Percentiles rank a stretch among this genome's conserved stretches.
Conservation (phyloP, 2,329 filamentous ascomycete genomes). For the Emergomyces africanus region DNA sequence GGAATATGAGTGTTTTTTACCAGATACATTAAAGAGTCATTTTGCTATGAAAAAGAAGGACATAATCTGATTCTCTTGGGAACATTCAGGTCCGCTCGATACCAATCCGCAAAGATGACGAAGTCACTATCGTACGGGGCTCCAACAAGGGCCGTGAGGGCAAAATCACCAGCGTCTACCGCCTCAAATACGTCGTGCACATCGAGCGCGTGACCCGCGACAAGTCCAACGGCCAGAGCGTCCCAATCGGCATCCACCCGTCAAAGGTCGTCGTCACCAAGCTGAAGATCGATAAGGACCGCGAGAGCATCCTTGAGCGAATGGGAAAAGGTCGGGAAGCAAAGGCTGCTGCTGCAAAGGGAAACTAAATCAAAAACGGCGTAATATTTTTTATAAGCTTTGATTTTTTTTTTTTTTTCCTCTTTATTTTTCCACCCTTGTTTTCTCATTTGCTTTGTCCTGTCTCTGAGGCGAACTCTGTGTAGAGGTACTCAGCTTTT, state of each 20-base stretch:
- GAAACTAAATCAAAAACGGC: constrained; percentile 31
- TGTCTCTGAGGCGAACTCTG: background rate
- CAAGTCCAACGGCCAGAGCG: constrained; percentile 93
- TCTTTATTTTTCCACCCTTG: no score
- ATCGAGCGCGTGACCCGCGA: constrained; percentile 93
- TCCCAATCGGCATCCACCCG: constrained; percentile 86
- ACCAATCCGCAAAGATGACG: constrained; percentile 95
- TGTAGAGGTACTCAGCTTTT: background rate
- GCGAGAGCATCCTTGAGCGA: constrained; percentile 37
- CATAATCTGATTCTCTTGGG: background rate
- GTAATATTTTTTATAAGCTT: constrained; percentile 32
- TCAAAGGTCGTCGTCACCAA: constrained; percentile 98
- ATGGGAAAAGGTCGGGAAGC: constrained; percentile 36
- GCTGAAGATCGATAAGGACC: constrained; percentile 67
- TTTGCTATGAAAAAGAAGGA: no score
- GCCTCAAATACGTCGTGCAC: constrained; percentile 96
- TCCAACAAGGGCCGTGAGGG: constrained; percentile 96
- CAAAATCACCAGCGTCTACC: constrained; percentile 96
- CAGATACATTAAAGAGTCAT: background rate
- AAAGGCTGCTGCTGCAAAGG: constrained; percentile 45
- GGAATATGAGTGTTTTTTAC: background rate
- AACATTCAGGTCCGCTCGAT: constrained; percentile 68
- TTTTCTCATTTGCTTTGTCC: background rate
- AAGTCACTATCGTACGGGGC: constrained; percentile 85
- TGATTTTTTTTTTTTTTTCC: constrained; percentile 2